A percentile compares a stretch with the other conserved stretches of the same genome.
phyloP scores from a whole-genome alignment of 306 rosid genomes.

The Fragaria iinumae region DNA sequence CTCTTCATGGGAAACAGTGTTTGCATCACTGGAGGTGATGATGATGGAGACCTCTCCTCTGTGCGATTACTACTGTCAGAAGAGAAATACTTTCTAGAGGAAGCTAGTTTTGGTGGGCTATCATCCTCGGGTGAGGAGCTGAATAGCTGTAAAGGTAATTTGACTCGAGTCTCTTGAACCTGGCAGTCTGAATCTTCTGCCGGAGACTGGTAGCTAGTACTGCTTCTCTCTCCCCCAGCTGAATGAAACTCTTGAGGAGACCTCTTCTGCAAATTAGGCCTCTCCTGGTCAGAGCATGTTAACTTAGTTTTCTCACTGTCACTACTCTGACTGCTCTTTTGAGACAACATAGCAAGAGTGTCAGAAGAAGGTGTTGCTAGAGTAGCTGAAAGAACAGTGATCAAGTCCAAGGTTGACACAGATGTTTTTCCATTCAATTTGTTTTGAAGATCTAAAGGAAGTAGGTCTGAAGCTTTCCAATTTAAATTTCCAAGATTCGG shows the following conservation, averaged over 20 bases:
- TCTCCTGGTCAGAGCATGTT: constrained; percentile 44
- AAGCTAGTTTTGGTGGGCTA: constrained; percentile 48
- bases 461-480: constrained; percentile 40
- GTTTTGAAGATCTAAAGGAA: constrained; percentile 40
- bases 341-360: constrained; percentile 43
- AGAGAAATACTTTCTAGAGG: constrained; percentile 67
- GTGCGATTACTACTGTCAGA: constrained; percentile 87
- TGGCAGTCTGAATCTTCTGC: constrained; percentile 70
- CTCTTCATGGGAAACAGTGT: constrained; percentile 65
- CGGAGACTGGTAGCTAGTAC: constrained; percentile 82
- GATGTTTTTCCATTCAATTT: constrained; percentile 52
- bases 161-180: constrained; percentile 51
- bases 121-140: constrained; percentile 62
- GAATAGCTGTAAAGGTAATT: constrained; percentile 81
- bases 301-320: constrained; percentile 58
- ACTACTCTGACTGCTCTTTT: constrained; percentile 62
- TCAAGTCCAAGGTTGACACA: constrained; percentile 66
- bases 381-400: constrained; percentile 73
- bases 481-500: constrained; percentile 52
- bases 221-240: constrained; percentile 73
- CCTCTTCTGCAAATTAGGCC: constrained; percentile 35
- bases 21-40: constrained; percentile 66
- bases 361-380: constrained; percentile 59
- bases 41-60: constrained; percentile 76
- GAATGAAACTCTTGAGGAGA: constrained; percentile 49